Evolutionary conservation across 257 asterid species (phyloP).

Genomic region (Mitragyna speciosa): DNA sequence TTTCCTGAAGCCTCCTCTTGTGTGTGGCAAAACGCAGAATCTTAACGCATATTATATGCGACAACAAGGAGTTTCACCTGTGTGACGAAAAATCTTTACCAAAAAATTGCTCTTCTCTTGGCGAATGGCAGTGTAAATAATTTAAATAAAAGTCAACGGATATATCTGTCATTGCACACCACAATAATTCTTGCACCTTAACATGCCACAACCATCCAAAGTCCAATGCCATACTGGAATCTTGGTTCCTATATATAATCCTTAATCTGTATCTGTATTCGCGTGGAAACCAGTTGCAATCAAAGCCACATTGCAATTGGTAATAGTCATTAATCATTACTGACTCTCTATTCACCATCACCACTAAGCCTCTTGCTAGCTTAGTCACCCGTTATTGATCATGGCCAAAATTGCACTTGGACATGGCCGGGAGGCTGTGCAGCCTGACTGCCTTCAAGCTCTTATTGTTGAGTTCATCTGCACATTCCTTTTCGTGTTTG

Average conservation of each 20-base stretch:
- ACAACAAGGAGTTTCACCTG: no score
- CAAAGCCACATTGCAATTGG: neutral
- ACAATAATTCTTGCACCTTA: constrained; percentile 13
- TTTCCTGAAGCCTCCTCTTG: no score
- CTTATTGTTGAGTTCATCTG: constrained; percentile 72
- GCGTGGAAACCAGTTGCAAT: neutral
- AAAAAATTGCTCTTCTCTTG: neutral
- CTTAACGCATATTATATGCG: no score
- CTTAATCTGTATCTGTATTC: neutral
- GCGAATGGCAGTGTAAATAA: neutral
- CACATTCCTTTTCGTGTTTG: constrained; percentile 81
- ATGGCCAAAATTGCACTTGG: constrained; percentile 85
- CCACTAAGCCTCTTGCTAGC: neutral
- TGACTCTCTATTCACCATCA: neutral
- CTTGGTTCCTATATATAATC: neutral
- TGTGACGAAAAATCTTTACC: no score
- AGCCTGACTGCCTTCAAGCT: constrained; percentile 73
- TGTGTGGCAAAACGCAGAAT: no score
- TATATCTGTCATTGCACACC: neutral
- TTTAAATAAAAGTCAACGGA: neutral
- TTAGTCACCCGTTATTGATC: neutral
- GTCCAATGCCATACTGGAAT: no score
- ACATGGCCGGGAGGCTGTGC: constrained; percentile 55
- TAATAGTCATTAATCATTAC: neutral
- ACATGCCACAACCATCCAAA: neutral